A percentile compares a stretch with the other conserved stretches of the same genome.
Evolutionary conservation across 306 rosid genomes (phyloP).

Genomic region (Begonia peltatifolia): DNA sequence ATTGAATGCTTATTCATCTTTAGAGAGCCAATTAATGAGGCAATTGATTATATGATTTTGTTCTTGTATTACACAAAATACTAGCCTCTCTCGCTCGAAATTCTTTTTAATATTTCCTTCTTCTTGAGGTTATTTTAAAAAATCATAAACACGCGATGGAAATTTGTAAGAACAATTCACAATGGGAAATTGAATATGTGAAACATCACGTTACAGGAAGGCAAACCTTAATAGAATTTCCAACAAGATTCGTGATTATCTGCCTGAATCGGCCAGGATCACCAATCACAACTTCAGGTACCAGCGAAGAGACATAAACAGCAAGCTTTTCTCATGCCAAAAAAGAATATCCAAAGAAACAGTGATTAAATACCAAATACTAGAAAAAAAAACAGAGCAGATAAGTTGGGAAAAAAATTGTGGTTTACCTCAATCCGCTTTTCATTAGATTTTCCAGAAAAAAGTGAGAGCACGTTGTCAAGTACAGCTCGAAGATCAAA

Average conservation of each 20-base stretch:
- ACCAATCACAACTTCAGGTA: slow-evolving; percentile 68
- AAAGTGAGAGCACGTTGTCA: slow-evolving; percentile 62
- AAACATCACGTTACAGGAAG: neutral
- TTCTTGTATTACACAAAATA: too few relatives aligned
- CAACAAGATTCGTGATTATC: slow-evolving; percentile 80
- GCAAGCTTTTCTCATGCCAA: slow-evolving; percentile 56
- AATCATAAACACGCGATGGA: too few relatives aligned
- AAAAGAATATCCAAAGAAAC: slow-evolving; percentile 4
- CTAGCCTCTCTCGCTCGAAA: too few relatives aligned
- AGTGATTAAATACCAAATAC: slow-evolving; percentile 8
- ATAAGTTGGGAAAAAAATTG: slow-evolving; percentile 6
- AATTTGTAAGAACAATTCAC: too few relatives aligned
- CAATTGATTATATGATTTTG: too few relatives aligned
- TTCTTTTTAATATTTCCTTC: too few relatives aligned
- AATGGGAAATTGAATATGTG: too few relatives aligned
- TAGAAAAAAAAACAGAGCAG: slow-evolving; percentile 3
- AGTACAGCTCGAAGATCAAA: slow-evolving; percentile 65
- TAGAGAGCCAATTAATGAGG: too few relatives aligned
- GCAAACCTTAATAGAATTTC: slow-evolving; percentile 77
- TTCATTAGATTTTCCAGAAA: slow-evolving; percentile 54
- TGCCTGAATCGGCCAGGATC: slow-evolving; percentile 86
- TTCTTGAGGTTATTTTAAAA: too few relatives aligned
- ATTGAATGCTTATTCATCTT: too few relatives aligned
- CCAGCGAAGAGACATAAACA: slow-evolving; percentile 67
- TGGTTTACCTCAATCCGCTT: slow-evolving; percentile 65